Base-by-base conservation (phyloP, 139 green algal species). In the Closterium sp. region DNA sequence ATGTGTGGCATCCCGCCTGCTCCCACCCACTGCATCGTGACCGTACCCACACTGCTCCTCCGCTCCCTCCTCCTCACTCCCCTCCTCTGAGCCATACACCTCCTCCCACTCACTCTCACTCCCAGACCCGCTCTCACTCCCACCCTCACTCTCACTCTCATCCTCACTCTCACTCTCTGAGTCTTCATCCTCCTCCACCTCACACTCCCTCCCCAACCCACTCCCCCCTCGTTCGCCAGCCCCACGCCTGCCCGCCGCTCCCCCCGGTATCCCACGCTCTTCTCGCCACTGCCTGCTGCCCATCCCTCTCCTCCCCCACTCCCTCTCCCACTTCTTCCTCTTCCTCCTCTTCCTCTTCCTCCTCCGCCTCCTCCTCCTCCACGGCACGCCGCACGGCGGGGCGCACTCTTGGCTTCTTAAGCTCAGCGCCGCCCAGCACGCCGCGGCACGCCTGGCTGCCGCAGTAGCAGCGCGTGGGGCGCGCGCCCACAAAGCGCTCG, bases 401-500 rank as follows among this genome's bases (percentile, higher is more conserved):
- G 43, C 43, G 43, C 43, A 69, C 43, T 12, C 43, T 12, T 69
- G 43, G 43, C 43, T 69, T 69, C 43, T 69, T 69, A 16, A 86
- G 81, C 81, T 34, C 88, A 89, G 81, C 89, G 35, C 69, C 33
- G 36, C 89, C 55, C 25, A 92, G 31, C 28, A 84, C 43, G 33
- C 89, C 89, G 36, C 4, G 36, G 84, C 88, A 91, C 3, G 69
- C 19, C 33, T 32, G 55, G 30, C 35, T 38, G 84, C 88, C 88
- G 88, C 88, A 91, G 33, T 87, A 88, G 64, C 88, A 91, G 10
- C 66, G 55, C 35, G 88, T 88, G 16, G 35, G 55, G 25, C 43
- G 32, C 33, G 88, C 88, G 32, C 88, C 88, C 30, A 36, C 88
- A 34, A 91, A 87, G 25, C 30, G 35, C 93, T 99, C 98, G 96